Base-by-base conservation (phyloP, 192 early-diverging fungal genomes). In the Mortierella claussenii region DNA sequence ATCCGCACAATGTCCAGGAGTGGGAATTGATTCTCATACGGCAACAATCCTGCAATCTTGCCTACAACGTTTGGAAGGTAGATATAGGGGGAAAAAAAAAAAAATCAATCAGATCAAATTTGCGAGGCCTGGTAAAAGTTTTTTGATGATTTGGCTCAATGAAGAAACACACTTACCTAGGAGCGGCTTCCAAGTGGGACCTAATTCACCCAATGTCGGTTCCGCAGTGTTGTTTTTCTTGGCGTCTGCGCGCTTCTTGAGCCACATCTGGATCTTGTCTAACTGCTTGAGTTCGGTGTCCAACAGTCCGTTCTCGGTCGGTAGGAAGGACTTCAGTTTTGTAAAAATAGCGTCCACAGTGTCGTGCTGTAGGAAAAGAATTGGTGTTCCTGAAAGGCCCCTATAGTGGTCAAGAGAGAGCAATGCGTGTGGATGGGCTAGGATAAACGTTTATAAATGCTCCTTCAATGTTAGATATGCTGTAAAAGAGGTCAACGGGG, bases 1-100 rank as follows among this genome's bases (percentile, higher is more conserved):
- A 88, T 75, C 12, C 89, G 74, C 49, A 89, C 56, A 34, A 93
- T 82, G 54, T 93, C 92, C 18, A 92, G 49, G 3, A 88, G 28
- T 9, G 92, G 89, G 64, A 92, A 92, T 28, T 85, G 49, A 53
- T 85, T 68, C 5, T 88, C 82, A 43, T 60, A 59, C 0, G 85
- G 65, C 4, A 91, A 47, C 0, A 65, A n/a, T 12, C 55, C 21
- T 12, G 81, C 44, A 28, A 83, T 50, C 45, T 71, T 62, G 65
- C 60, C 74, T 59, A 83, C 0, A n/a, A n/a, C n/a, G n/a, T n/a
- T n/a, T n/a, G n/a, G n/a, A n/a, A n/a, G n/a, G n/a, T n/a, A n/a
- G n/a, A n/a, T n/a, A n/a, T n/a, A n/a, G n/a, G n/a, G n/a, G n/a
- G n/a, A n/a, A n/a, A n/a, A n/a, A n/a, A n/a, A n/a, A n/a, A n/a